These are phyloP conservation scores for thale cress (Arabidopsis thaliana) DNA, from an alignment of 345 rosid genomes.

Conservation along the genomic window TAIR10.1 NC_003071.7:16550501-16551000, in stretches of 20 bases:
- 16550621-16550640: constrained; percentile 22
- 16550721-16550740: constrained; percentile 43
- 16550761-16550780: constrained; percentile 43
- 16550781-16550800: constrained; percentile 42
- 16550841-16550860: constrained; percentile 42
- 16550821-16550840: constrained; percentile 42
- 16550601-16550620: constrained; percentile 5
- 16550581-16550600: constrained; percentile 7
- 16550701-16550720: constrained; percentile 31
- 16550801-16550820: constrained; percentile 44
- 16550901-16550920: neutral
- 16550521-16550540: neutral
- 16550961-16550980: neutral
- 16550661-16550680: neutral
- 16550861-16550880: constrained; percentile 32
- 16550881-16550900: constrained; percentile 28
- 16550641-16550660: neutral
- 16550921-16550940: constrained; percentile 33
- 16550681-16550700: constrained; percentile 22
- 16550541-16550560: neutral
- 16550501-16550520: neutral
- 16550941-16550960: neutral
- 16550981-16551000: neutral
- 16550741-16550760: constrained; percentile 38
- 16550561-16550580: neutral